Base-by-base conservation (phyloP, 805 yeast species). In the Kuraishia ogatae region DNA sequence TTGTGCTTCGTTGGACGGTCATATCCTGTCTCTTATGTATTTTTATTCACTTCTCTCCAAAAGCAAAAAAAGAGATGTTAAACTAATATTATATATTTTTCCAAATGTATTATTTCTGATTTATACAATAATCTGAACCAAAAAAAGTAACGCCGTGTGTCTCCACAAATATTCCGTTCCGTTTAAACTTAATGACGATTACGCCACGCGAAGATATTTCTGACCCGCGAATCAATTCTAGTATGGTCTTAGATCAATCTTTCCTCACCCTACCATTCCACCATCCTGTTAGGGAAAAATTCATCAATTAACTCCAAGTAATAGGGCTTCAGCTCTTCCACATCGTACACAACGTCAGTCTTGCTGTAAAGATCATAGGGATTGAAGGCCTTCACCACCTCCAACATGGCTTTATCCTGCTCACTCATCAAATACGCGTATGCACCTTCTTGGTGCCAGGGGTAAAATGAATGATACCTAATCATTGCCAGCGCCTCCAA, bases 401-500 rank as follows among this genome's bases (percentile, higher is more conserved):
- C 74, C 51, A 84, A 68, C 82, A 84, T 80, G 63, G 79, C 75
- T 53, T 72, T 66, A 61, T 85, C 91, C 55, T 81, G 79, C 8
- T 78, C 81, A 61, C 80, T 78, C 90, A 84, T 84, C 54, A 85
- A 69, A 61, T 83, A 80, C 48, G 70, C 70, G 66, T 85, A 85
- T 1, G 88, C 88, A 53, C 79, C 77, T 62, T 85, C 89, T 57
- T 84, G 80, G 64, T 85, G 91, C 85, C 89, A 83, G 1, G 91
- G 91, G 64, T 85, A 85, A 60, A 85, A 85, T 1, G 89, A 83
- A 65, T 85, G 91, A 64, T 85, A 85, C 57, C 91, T 67, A 51
- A 85, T 84, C 88, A 85, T 85, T 1, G 90, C 89, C 54, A 85
- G 70, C 0, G 80, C 90, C 64, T 84, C 86, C 7, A 76, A 78